These are phyloP conservation scores for Begonia fuchsioides DNA, from an alignment of 306 rosid genomes.

Conservation along the genomic window DNA sequence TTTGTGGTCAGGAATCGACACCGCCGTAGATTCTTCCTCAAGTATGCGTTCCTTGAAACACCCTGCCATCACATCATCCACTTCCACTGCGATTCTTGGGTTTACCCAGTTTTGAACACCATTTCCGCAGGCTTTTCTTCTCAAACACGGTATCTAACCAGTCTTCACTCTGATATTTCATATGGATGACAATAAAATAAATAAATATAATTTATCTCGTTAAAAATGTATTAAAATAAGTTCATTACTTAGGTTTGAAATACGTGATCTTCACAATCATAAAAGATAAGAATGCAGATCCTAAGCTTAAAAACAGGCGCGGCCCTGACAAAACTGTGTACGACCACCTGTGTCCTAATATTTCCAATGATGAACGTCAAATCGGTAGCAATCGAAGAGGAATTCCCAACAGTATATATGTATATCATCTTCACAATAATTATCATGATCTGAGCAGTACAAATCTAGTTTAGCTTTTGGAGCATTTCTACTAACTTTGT, in stretches of 20 bases:
- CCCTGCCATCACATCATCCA: slow-evolving; percentile 22
- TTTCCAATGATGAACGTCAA: slow-evolving; percentile 22
- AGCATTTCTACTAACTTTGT: too few species aligned
- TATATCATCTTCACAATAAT: too few species aligned
- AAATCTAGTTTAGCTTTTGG: too few species aligned
- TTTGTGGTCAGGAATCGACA: slow-evolving; percentile 26
- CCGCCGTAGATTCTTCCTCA: slow-evolving; percentile 37
- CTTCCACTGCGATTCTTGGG: slow-evolving; percentile 55
- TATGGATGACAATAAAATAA: too few species aligned
- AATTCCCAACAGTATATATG: slow-evolving; percentile 48
- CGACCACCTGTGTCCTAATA: slow-evolving; percentile 30
- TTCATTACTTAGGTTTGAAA: too few species aligned
- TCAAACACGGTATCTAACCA: slow-evolving; percentile 40
- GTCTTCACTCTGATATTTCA: too few species aligned
- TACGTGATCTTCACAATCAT: too few species aligned
- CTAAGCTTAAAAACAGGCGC: slow-evolving; percentile 42
- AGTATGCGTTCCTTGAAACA: slow-evolving; percentile 22
- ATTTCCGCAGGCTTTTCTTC: slow-evolving; percentile 36
- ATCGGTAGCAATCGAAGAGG: slow-evolving; percentile 33
- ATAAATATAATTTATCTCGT: too few species aligned
- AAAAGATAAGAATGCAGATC: slow-evolving; percentile 30
- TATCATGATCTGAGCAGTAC: too few species aligned
- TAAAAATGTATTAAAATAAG: too few species aligned
- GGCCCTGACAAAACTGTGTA: slow-evolving; percentile 36
- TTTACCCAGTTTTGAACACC: slow-evolving; percentile 33